Conservation (phyloP, 805 yeast genomes). For the Kuraishia piskuri region DNA sequence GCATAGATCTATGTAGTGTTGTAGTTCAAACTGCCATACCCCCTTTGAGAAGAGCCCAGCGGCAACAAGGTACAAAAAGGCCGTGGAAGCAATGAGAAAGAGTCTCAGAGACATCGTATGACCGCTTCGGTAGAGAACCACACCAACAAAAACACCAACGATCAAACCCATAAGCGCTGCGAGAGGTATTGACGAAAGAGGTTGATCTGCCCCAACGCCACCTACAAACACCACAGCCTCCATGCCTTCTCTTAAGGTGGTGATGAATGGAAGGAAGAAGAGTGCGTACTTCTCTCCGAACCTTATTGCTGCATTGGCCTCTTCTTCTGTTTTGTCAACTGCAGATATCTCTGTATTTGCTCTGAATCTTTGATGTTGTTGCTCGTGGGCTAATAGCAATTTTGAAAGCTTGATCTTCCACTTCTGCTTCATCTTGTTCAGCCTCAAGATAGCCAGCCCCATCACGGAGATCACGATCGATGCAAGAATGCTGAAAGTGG, state of each 20-base stretch:
- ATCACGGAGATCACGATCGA: slow-evolving; percentile 35
- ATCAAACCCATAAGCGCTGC: slow-evolving; percentile 25
- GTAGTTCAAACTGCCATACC: slow-evolving; percentile 37
- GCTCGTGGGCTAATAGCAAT: slow-evolving; percentile 3
- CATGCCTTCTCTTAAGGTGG: slow-evolving; percentile 92
- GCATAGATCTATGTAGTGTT: slow-evolving; percentile 29
- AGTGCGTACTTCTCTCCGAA: slow-evolving; percentile 55
- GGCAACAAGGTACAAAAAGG: slow-evolving; percentile 34
- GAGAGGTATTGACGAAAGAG: slow-evolving; percentile 24
- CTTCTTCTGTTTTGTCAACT: background rate
- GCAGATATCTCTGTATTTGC: background rate
- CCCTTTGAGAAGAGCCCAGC: slow-evolving; percentile 38
- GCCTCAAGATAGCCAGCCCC: slow-evolving; percentile 36
- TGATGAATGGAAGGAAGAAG: slow-evolving; percentile 84
- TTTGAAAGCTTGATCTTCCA: slow-evolving; percentile 31
- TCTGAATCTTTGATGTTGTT: background rate
- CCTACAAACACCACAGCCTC: slow-evolving; percentile 96
- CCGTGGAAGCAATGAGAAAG: slow-evolving; percentile 32
- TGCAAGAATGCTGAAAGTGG: slow-evolving; percentile 33
- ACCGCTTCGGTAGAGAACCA: slow-evolving; percentile 31
- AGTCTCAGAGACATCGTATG: slow-evolving; percentile 33
- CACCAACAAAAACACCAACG: slow-evolving; percentile 28
- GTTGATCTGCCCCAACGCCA: slow-evolving; percentile 70
- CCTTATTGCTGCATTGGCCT: slow-evolving; percentile 1
- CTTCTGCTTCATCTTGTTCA: slow-evolving; percentile 34